Evolutionary conservation across 1,284 basidiomycete species (phyloP).

Genomic region (Xerocomus amazonicus): DNA sequence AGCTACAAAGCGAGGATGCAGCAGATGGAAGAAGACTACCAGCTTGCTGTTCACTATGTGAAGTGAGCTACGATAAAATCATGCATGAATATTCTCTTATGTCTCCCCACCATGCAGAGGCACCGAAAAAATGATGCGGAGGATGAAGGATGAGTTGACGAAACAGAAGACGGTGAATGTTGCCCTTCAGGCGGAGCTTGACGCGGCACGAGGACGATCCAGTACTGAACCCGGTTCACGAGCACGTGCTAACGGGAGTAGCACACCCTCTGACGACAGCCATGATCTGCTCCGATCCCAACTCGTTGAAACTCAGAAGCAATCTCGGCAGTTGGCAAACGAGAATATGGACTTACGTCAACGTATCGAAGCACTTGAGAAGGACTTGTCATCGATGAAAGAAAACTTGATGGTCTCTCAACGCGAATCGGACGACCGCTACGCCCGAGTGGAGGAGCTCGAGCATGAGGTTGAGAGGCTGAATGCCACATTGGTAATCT

Average conservation of each 20-base stretch:
- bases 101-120: slow-evolving; percentile 56
- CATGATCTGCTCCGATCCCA: slow-evolving; percentile 64
- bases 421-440: slow-evolving; percentile 73
- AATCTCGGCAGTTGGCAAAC: slow-evolving; percentile 61
- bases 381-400: slow-evolving; percentile 67
- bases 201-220: slow-evolving; percentile 55
- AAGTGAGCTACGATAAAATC: slow-evolving; percentile 56
- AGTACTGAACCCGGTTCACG: slow-evolving; percentile 57
- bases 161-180: slow-evolving; percentile 84
- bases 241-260: slow-evolving; percentile 71
- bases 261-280: slow-evolving; percentile 72
- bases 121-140: slow-evolving; percentile 97
- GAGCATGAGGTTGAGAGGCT: slow-evolving; percentile 79
- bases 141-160: slow-evolving; percentile 92
- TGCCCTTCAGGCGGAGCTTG: slow-evolving; percentile 77
- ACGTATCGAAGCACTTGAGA: slow-evolving; percentile 72
- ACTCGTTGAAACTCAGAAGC: slow-evolving; percentile 68
- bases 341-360: slow-evolving; percentile 76
- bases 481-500: slow-evolving; percentile 69
- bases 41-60: slow-evolving; percentile 87
- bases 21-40: slow-evolving; percentile 94
- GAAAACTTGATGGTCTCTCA: slow-evolving; percentile 71
- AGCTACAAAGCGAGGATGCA: slow-evolving; percentile 71
- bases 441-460: slow-evolving; percentile 72
- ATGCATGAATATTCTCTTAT: slow-evolving; percentile 13